Evolutionary conservation across 305 asterid genomes (phyloP).

Genomic region (Plantago coronopus): DNA sequence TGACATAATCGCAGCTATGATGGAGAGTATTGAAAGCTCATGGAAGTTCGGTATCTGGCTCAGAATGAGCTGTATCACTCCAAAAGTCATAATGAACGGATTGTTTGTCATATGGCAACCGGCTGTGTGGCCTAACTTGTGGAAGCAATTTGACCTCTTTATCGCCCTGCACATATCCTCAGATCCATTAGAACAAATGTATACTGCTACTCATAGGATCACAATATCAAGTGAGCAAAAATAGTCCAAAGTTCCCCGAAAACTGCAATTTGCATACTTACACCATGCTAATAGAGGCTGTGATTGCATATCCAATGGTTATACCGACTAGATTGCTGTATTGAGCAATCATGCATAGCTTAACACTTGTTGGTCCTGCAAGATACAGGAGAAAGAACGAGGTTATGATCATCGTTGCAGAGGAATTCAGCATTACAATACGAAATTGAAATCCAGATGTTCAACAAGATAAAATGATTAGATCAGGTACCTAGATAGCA

Average conservation of each 20-base stretch:
- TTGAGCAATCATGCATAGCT: conserved; percentile 36
- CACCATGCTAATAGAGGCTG: conserved; percentile 49
- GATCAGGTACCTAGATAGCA: conserved; percentile 41
- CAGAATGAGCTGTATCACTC: conserved; percentile 31
- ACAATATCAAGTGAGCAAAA: neutral
- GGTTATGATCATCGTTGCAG: neutral
- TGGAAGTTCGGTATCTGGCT: conserved; percentile 43
- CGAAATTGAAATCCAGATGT: neutral
- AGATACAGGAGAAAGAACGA: neutral
- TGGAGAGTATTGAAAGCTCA: conserved; percentile 33
- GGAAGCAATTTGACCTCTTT: conserved; percentile 40
- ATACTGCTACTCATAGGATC: neutral
- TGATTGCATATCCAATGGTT: conserved; percentile 39
- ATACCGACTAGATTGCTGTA: conserved; percentile 30
- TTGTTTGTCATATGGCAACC: conserved; percentile 30
- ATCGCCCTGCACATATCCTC: conserved; percentile 31
- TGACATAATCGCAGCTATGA: conserved; percentile 47
- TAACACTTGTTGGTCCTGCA: conserved; percentile 32
- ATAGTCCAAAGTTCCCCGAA: neutral
- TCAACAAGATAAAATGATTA: too few species aligned
- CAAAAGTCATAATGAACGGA: conserved; percentile 21
- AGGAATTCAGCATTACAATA: too few species aligned
- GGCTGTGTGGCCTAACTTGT: conserved; percentile 30
- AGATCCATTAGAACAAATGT: neutral
- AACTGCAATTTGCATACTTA: conserved; percentile 21